These are phyloP conservation scores for Scleroderma bovista DNA, from an alignment of 768 basidiomycete species.

Conservation along the genomic window DNA sequence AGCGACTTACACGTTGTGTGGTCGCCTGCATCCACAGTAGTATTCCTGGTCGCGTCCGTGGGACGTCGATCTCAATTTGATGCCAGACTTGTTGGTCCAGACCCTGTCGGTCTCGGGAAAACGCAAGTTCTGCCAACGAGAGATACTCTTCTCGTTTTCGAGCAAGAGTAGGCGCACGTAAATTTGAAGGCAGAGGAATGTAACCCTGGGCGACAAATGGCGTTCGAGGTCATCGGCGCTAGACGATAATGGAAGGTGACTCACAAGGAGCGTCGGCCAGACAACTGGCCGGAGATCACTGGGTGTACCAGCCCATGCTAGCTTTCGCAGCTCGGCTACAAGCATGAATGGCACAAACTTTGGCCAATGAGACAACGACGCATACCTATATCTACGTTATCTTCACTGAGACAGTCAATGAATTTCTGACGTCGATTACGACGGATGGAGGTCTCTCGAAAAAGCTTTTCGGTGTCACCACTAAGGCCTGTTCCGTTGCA, in stretches of 20 bases:
- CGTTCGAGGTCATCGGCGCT: not conserved
- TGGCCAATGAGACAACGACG: slow-evolving; percentile 6
- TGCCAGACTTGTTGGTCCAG: slow-evolving; percentile 99
- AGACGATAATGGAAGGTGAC: slow-evolving; percentile 23
- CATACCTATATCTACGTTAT: slow-evolving; percentile 81
- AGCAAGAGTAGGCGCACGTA: slow-evolving; percentile 70
- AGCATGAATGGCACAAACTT: slow-evolving; percentile 1
- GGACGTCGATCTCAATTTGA: slow-evolving; percentile 98
- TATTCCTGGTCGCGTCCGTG: slow-evolving; percentile 89
- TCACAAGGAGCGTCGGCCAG: slow-evolving; percentile 90
- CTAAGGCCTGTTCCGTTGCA: slow-evolving; percentile 11
- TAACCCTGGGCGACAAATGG: slow-evolving; percentile 63
- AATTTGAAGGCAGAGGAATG: slow-evolving; percentile 75
- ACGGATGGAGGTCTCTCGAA: slow-evolving; percentile 71
- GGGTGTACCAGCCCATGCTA: slow-evolving; percentile 95
- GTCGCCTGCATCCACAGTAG: slow-evolving; percentile 84
- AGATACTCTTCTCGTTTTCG: slow-evolving; percentile 91
- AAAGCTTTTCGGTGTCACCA: slow-evolving; percentile 48
- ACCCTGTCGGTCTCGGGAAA: slow-evolving; percentile 77
- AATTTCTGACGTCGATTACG: slow-evolving; percentile 79
- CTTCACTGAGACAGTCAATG: slow-evolving; percentile 65
- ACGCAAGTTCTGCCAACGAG: slow-evolving; percentile 84
- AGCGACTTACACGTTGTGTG: slow-evolving; percentile 73
- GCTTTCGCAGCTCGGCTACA: slow-evolving; percentile 76
- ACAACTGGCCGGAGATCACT: slow-evolving; percentile 80